Percentiles rank a stretch among this genome's conserved stretches.
Conservation (phyloP, 2,329 filamentous ascomycete genomes). For the Arthroderma sp. region DNA sequence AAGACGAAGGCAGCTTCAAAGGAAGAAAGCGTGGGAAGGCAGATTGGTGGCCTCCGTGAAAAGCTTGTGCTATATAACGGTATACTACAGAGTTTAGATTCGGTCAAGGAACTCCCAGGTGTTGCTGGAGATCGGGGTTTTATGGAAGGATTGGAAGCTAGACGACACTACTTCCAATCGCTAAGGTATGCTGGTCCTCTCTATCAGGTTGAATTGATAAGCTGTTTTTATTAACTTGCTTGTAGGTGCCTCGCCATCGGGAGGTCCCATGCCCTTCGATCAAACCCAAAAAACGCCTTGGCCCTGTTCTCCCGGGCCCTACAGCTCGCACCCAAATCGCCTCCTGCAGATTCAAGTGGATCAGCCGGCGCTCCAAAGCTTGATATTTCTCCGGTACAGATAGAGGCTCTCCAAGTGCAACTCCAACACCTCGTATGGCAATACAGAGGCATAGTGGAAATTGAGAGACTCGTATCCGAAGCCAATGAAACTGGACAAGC, state of each 20-base stretch:
- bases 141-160: constrained; percentile 62
- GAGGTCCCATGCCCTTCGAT: constrained; percentile 65
- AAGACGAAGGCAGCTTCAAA: constrained; percentile 39
- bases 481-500: constrained; percentile 30
- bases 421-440: constrained; percentile 63
- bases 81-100: constrained; percentile 78
- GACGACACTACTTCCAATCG: constrained; percentile 71
- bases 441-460: constrained; percentile 72
- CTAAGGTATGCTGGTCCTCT: constrained; percentile 50
- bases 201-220: constrained; percentile 7
- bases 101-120: constrained; percentile 77
- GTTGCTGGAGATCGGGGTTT: constrained; percentile 73
- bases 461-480: constrained; percentile 49
- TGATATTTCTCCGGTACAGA: constrained; percentile 48
- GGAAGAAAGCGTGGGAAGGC: constrained; percentile 58
- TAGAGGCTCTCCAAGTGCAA: constrained; percentile 45
- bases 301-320: constrained; percentile 65
- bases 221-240: constrained; percentile 4
- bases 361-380: constrained; percentile 49
- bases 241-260: constrained; percentile 66
- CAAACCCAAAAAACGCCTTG: constrained; percentile 64
- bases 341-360: constrained; percentile 25
- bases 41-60: constrained; percentile 69
- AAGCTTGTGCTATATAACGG: constrained; percentile 83
- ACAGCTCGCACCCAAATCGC: constrained; percentile 44